These are phyloP conservation scores for Apophysomyces elegans DNA, from an alignment of 371 early-diverging fungal genomes.

Conservation along the genomic window DNA sequence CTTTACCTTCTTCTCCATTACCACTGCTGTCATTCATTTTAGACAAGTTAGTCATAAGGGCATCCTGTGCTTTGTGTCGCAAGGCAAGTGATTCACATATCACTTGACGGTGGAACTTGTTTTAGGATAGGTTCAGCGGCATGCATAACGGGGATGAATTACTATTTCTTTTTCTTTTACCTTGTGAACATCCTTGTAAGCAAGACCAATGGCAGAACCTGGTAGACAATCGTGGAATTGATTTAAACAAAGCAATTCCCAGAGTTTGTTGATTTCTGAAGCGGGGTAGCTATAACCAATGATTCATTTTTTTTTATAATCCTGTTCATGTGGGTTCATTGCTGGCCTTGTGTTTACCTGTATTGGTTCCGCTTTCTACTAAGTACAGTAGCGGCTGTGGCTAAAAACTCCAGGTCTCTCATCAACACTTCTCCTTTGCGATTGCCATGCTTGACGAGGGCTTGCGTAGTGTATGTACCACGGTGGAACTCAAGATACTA, in stretches of 20 bases:
- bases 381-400: conserved; percentile 43
- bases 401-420: conserved; percentile 81
- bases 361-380: conserved; percentile 20
- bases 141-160: neutral
- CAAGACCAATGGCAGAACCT: conserved; percentile 90
- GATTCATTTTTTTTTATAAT: conserved; percentile 7
- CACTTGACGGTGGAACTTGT: conserved; percentile 47
- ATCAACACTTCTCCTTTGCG: conserved; percentile 85
- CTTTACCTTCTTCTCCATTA: neutral
- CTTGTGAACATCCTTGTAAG: conserved; percentile 82
- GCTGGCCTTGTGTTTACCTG: conserved; percentile 13
- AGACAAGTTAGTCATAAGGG: conserved; percentile 11
- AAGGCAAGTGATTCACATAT: conserved; percentile 36
- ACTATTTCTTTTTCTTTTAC: conserved; percentile 34
- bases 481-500: conserved; percentile 90
- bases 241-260: conserved; percentile 93
- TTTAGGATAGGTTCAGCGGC: neutral
- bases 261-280: conserved; percentile 75
- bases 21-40: neutral
- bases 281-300: conserved; percentile 62
- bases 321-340: neutral
- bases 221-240: conserved; percentile 98
- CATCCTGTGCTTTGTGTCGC: conserved; percentile 40
- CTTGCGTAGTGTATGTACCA: conserved; percentile 96
- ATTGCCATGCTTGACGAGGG: conserved; percentile 83